Conservation (phyloP, 164 flowering plant genomes). For the Umbellularia californica region DNA sequence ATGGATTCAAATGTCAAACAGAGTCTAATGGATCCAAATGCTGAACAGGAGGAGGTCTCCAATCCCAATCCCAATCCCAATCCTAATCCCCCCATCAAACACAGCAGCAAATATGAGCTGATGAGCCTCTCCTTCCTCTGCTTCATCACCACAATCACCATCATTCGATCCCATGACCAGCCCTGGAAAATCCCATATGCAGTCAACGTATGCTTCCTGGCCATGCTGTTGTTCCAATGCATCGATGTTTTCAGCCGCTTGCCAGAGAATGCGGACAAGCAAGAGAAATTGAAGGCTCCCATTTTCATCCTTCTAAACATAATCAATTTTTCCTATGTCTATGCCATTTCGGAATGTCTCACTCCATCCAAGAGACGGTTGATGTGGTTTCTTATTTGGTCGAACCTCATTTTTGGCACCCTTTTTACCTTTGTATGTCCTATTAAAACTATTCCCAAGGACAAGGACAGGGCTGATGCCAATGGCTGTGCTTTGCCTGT, state of each 20-base stretch:
- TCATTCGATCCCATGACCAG: not conserved
- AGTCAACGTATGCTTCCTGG: not conserved
- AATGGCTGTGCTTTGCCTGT: not conserved
- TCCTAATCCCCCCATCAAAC: too few relatives aligned
- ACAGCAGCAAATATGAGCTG: too few relatives aligned
- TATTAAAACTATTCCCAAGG: not conserved
- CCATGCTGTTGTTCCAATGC: not conserved
- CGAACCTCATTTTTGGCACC: not conserved
- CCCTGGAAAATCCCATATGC: not conserved
- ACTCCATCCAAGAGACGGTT: not conserved
- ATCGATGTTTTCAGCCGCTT: not conserved
- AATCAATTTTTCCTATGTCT: not conserved
- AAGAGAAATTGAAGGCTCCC: not conserved
- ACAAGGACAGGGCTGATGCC: not conserved
- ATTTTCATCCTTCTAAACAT: not conserved
- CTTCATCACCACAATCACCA: not conserved
- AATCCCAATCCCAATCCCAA: too few relatives aligned
- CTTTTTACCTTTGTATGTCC: not conserved
- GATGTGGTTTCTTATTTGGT: not conserved
- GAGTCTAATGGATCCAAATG: too few relatives aligned
- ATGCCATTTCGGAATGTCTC: not conserved
- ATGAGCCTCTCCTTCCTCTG: too few relatives aligned
- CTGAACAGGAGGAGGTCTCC: too few relatives aligned
- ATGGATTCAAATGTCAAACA: too few relatives aligned
- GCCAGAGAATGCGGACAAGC: not conserved